Evolutionary conservation across 2,329 filamentous ascomycete species (phyloP).

Genomic region (Colletotrichum tropicale): DNA sequence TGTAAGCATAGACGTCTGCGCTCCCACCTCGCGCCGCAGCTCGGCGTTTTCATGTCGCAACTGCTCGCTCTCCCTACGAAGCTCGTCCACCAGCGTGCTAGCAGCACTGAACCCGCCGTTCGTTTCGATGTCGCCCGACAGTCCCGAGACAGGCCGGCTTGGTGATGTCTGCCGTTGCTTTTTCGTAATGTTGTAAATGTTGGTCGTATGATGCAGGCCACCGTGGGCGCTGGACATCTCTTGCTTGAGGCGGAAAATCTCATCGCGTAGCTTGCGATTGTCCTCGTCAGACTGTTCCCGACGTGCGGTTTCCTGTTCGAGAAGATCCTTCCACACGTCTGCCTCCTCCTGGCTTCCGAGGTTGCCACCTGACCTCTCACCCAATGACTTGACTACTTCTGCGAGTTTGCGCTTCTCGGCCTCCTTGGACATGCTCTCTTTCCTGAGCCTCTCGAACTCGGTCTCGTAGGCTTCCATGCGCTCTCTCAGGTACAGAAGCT

Average conservation of each 20-base stretch:
- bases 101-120: conserved; percentile 60
- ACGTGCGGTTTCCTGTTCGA: conserved; percentile 88
- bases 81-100: conserved; percentile 77
- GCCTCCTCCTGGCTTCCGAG: conserved; percentile 65
- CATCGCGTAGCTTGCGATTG: conserved; percentile 81
- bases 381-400: conserved; percentile 71
- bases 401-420: conserved; percentile 86
- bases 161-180: conserved; percentile 54
- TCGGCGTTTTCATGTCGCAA: conserved; percentile 92
- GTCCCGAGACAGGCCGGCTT: conserved; percentile 53
- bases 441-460: conserved; percentile 81
- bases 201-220: conserved; percentile 63
- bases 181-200: conserved; percentile 69
- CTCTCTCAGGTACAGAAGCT: conserved; percentile 84
- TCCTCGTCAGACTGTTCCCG: conserved; percentile 92
- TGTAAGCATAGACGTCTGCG: conserved; percentile 96
- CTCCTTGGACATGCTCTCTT: conserved; percentile 79
- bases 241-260: conserved; percentile 75
- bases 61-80: conserved; percentile 72
- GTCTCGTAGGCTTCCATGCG: conserved; percentile 83
- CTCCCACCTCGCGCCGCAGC: conserved; percentile 87
- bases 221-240: conserved; percentile 47
- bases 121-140: conserved; percentile 55
- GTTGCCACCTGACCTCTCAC: conserved; percentile 52
- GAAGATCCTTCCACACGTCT: conserved; percentile 93